Evolutionary conservation across 176 grass and related monocot species (phyloP), one percentile per base, ranked within the genome.

Genomic region (Phoenix roebelenii): DNA sequence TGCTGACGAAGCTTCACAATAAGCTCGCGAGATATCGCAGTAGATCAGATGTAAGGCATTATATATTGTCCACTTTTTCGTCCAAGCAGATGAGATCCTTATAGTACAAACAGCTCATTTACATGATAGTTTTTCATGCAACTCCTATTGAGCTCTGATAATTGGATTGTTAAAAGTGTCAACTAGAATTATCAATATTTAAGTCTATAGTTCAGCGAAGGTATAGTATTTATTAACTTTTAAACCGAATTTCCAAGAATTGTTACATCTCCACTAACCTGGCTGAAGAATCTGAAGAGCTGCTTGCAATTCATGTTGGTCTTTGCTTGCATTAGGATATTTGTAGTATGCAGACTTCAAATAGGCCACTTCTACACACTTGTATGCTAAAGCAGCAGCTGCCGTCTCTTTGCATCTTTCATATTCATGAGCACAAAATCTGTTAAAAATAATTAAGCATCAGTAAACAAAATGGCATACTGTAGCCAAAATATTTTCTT

Each of bases 361-460:
- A 69, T 91, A 91, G 26, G 92, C 87, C 65, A 97, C 92, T 76
- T 91, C 92, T 35, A 97, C 70, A 77, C 92, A 97, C 75, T 97
- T 97, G 80, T 85, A 97, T 72, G 92, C 87, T 64, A 97, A 82
- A 63, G 92, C 68, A 60, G 87, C 87, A 71, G 82, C 85, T 39
- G 75, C 87, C 81, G 78, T 91, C 75, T 85, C 80, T 57, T 91
- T 97, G 51, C 71, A 68, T 58, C 70, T 72, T 69, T 97, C 87
- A 78, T 88, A 91, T 75, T 81, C 77, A 67, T 76, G 75, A 32
- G 83, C 92, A 26, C 84, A 87, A 57, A 88, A 97, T 71, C 92
- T 97, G 70, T 20, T 52, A 79, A 16, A 44, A 16, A 52, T 23
- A 77, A 72, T 10, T 16, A n/a, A 57, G 1, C 15, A 55, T 68